Conservation (phyloP, 345 rosid genomes). For the Mallotus nudiflorus region DNA sequence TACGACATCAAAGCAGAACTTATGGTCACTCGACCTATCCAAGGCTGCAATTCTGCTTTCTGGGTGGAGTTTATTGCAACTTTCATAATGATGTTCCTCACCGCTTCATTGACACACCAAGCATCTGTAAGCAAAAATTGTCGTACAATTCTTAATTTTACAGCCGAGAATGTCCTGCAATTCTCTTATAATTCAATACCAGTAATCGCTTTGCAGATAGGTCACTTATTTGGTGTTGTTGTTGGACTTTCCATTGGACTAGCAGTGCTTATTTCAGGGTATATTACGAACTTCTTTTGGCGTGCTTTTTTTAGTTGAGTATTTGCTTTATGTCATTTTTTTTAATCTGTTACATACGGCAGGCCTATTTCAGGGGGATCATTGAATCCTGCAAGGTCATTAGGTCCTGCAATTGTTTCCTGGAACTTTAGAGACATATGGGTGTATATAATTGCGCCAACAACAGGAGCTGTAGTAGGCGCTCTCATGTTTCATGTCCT, state of each 20-base stretch:
- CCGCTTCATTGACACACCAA: slow-evolving; percentile 54
- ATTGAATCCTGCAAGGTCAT: slow-evolving; percentile 86
- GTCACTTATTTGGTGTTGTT: slow-evolving; percentile 58
- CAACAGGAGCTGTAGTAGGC: slow-evolving; percentile 63
- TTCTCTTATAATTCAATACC: too few relatives aligned
- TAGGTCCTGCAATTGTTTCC: slow-evolving; percentile 83
- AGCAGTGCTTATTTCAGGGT: slow-evolving; percentile 85
- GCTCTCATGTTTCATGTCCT: slow-evolving; percentile 47
- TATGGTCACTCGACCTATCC: slow-evolving; percentile 59
- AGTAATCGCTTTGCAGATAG: slow-evolving; percentile 45
- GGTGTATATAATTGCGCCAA: slow-evolving; percentile 77
- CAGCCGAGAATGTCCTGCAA: too few relatives aligned
- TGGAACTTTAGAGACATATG: slow-evolving; percentile 68
- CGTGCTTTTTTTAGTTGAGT: background rate
- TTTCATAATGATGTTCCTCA: slow-evolving; percentile 61
- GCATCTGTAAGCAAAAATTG: slow-evolving; percentile 48
- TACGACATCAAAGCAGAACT: slow-evolving; percentile 57
- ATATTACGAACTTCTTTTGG: too few relatives aligned
- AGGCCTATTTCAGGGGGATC: slow-evolving; percentile 96
- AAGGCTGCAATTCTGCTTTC: slow-evolving; percentile 63
- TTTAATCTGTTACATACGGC: background rate
- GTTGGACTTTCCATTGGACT: slow-evolving; percentile 69
- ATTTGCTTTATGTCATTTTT: background rate
- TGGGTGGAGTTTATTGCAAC: slow-evolving; percentile 77
- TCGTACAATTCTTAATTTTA: background rate